phyloP scores from a whole-genome alignment of 2,329 filamentous ascomycete genomes.

The Pseudogymnoascus sp. region DNA sequence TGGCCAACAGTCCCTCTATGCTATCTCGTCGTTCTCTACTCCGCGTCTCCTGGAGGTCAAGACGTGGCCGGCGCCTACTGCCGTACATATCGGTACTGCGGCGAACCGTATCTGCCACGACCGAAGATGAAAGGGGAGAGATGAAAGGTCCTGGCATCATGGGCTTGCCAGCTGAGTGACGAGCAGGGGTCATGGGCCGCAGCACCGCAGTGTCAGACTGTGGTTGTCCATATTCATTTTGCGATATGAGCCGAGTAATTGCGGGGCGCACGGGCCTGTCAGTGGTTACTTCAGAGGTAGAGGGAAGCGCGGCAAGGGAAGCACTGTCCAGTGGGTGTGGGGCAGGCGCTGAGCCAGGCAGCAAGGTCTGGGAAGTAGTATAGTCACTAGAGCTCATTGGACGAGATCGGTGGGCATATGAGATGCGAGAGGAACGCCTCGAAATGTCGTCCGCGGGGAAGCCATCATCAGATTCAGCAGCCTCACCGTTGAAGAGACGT shows the following conservation, averaged over 20 bases:
- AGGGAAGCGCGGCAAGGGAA: not conserved
- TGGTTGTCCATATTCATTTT: slow-evolving; percentile 22
- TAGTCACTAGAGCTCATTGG: not conserved
- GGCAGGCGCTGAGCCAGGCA: slow-evolving; percentile 20
- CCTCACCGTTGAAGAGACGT: slow-evolving; percentile 15
- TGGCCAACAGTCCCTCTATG: not conserved
- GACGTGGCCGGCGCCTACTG: slow-evolving; percentile 12
- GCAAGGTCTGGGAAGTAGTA: not conserved
- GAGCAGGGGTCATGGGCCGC: slow-evolving; percentile 31
- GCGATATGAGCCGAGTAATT: slow-evolving; percentile 22
- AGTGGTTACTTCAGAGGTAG: slow-evolving; percentile 14
- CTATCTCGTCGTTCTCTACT: not conserved
- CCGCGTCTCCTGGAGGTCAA: not conserved
- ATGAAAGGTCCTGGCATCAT: slow-evolving; percentile 51
- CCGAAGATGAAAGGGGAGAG: slow-evolving; percentile 49
- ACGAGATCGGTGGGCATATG: not conserved
- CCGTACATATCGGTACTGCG: slow-evolving; percentile 36
- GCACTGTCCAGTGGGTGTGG: slow-evolving; percentile 17
- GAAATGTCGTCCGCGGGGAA: not conserved
- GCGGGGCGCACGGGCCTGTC: slow-evolving; percentile 19
- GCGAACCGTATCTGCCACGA: slow-evolving; percentile 57
- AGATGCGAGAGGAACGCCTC: not conserved
- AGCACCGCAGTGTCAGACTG: slow-evolving; percentile 31
- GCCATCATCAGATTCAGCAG: slow-evolving; percentile 13
- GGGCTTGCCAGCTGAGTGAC: slow-evolving; percentile 40